Conservation (phyloP, 352 stramenopile species). For the Pythium aristosporum region DNA sequence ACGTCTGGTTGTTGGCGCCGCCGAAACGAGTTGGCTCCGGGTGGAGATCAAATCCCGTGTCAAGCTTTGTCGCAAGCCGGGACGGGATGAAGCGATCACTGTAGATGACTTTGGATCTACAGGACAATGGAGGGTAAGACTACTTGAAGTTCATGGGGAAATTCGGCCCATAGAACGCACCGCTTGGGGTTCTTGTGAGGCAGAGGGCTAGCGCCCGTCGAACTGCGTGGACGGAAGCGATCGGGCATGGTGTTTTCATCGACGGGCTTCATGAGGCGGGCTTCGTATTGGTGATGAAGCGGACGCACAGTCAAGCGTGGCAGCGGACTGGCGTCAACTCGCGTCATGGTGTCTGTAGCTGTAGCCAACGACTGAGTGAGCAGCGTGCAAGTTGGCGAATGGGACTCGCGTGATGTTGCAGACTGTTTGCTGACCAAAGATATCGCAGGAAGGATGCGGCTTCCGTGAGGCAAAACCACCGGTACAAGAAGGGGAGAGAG, state of each 20-base stretch:
- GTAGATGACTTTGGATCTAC: slow-evolving; percentile 80
- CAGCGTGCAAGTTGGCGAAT: slow-evolving; percentile 19
- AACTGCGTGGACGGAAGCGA: slow-evolving; percentile 12
- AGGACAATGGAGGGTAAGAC: no score
- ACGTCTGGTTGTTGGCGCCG: slow-evolving; percentile 22
- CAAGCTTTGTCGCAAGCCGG: slow-evolving; percentile 65
- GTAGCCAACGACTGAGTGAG: neutral
- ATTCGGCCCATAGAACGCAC: slow-evolving; percentile 20
- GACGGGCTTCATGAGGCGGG: slow-evolving; percentile 15
- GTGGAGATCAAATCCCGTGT: slow-evolving; percentile 66
- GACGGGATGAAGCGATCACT: slow-evolving; percentile 88
- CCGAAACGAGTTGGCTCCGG: slow-evolving; percentile 32
- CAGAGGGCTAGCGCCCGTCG: slow-evolving; percentile 30
- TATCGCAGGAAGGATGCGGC: slow-evolving; percentile 13
- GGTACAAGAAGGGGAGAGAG: no score
- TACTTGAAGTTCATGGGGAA: no score
- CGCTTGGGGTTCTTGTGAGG: slow-evolving; percentile 54
- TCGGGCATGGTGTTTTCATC: slow-evolving; percentile 26
- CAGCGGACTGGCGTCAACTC: slow-evolving; percentile 12
- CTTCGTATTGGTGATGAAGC: slow-evolving; percentile 58
- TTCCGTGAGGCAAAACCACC: slow-evolving; percentile 16
- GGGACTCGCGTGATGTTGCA: neutral
- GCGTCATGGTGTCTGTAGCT: slow-evolving; percentile 18
- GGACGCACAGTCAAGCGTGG: slow-evolving; percentile 27
- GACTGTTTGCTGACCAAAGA: slow-evolving; percentile 17